phyloP scores from a whole-genome alignment of 1,139 yeast genomes.

The Chernovozyma sophiae-reginae region DNA sequence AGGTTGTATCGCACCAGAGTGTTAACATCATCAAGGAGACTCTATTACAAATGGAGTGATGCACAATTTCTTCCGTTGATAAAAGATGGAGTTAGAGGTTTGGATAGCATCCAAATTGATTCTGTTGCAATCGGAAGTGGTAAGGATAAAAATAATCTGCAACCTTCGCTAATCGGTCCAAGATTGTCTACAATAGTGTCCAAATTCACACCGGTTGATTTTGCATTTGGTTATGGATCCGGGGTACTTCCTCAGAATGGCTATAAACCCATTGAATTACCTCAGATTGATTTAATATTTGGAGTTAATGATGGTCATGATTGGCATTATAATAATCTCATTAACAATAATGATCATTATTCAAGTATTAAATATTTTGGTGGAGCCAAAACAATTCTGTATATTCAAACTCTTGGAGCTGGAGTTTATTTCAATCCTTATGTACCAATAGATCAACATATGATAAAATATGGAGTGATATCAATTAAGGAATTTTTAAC shows the following conservation, averaged over 20 bases:
- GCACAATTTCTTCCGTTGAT: slow-evolving; percentile 1
- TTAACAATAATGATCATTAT: slow-evolving; percentile 69
- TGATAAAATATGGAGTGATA: slow-evolving; percentile 85
- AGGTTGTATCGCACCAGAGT: no score
- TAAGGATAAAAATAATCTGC: no score
- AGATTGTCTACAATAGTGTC: not conserved
- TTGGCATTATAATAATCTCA: slow-evolving; percentile 73
- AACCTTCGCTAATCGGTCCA: no score
- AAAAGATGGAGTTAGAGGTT: slow-evolving; percentile 1
- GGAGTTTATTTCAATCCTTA: slow-evolving; percentile 95
- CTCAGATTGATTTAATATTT: slow-evolving; percentile 86
- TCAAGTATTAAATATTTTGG: slow-evolving; percentile 64
- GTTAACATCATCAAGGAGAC: not conserved
- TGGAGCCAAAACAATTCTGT: slow-evolving; percentile 46
- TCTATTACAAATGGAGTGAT: slow-evolving; percentile 4
- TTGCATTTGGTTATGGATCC: slow-evolving; percentile 91
- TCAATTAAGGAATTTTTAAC: slow-evolving; percentile 54
- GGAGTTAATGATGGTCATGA: slow-evolving; percentile 64
- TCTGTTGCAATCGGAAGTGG: no score
- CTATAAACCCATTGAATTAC: slow-evolving; percentile 33
- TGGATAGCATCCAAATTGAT: no score
- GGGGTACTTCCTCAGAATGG: slow-evolving; percentile 85
- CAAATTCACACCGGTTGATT: slow-evolving; percentile 51
- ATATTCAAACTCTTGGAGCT: slow-evolving; percentile 72
- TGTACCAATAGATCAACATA: slow-evolving; percentile 54